A percentile compares a stretch with the other conserved stretches of the same genome.
Evolutionary conservation across 495 filamentous ascomycete genomes (phyloP).

Genomic region (Astrothelium macrocarpum): DNA sequence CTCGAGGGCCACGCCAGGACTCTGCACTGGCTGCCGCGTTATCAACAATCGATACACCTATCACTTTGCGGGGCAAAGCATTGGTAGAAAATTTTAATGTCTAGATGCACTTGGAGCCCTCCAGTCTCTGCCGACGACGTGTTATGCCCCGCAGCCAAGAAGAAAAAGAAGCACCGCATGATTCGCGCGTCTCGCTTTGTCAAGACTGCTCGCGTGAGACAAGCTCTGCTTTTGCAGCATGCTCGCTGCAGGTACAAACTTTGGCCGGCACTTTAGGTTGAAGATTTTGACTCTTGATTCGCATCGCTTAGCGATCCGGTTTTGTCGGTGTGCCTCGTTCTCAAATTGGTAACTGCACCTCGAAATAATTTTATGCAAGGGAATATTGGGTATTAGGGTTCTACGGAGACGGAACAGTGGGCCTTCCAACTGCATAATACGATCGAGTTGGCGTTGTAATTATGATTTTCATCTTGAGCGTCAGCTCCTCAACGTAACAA

Average conservation of each 20-base stretch:
- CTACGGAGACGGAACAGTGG: neutral
- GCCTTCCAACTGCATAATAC: neutral
- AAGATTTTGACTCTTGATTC: neutral
- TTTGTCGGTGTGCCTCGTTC: neutral
- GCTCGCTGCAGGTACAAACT: slow-evolving; percentile 3
- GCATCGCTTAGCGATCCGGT: neutral
- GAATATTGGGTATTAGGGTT: neutral
- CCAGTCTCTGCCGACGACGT: neutral
- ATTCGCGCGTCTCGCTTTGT: neutral
- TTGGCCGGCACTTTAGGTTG: neutral
- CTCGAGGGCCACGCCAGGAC: neutral
- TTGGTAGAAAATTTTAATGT: neutral
- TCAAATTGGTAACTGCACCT: slow-evolving; percentile 1
- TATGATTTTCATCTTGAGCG: neutral
- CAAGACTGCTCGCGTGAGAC: neutral
- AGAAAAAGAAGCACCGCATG: neutral
- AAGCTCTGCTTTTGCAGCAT: neutral
- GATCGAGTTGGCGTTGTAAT: neutral
- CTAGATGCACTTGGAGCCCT: neutral
- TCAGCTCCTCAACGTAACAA: neutral
- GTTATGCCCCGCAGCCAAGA: neutral
- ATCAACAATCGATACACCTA: slow-evolving; percentile 7
- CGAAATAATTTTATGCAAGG: slow-evolving; percentile 3
- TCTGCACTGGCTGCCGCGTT: neutral
- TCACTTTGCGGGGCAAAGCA: slow-evolving; percentile 3